Evolutionary conservation across 805 yeast genomes (phyloP), one percentile per base, ranked within the genome.

Genomic region (Citeromyces matritensis): DNA sequence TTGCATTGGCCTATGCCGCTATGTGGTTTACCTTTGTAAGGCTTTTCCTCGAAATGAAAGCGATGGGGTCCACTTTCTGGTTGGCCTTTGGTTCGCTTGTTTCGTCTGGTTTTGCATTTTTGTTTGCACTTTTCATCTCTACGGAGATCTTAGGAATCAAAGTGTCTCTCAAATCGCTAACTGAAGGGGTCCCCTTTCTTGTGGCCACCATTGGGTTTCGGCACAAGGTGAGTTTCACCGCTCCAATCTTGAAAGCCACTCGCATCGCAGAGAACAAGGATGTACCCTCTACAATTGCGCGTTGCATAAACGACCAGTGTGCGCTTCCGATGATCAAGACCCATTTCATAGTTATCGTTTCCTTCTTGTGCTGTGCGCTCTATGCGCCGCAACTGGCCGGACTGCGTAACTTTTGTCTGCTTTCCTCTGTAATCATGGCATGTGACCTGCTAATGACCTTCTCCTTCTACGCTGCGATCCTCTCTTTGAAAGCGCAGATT

Each of bases 171-270:
- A 58, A 81, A 34, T 72, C 82, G 34, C 61, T 88, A 40, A 70
- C 85, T 35, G 96, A 88, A 57, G 96, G 96, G 23, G 57, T 88
- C 29, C 98, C 98, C 14, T 88, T 88, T 53, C 66, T 88, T 46
- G 94, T 88, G 14, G 84, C 94, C 13, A 76, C 84, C 4, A 72
- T 88, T 47, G 98, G 97, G 2, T 88, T 88, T 55, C 85, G 83
- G 49, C 80, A 82, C 50, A 84, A 86, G 45, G 69, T 83, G 12
- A 61, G 71, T 9, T 64, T 85, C 39, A 78, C 95, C 1, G 57
- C 66, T 13, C 66, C 69, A 29, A 74, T 77, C 15, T 45, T 69
- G 42, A 51, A 55, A 26, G 58, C 65, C 17, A 48, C 63, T 10
- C 42, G 43, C 24, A 44, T 45, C 23, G 33, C 42, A 5, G 37